Percentiles rank a stretch among this genome's conserved stretches.
Evolutionary conservation across 1,284 basidiomycete genomes (phyloP).

Genomic region (Filobasidium uniguttulatum): DNA sequence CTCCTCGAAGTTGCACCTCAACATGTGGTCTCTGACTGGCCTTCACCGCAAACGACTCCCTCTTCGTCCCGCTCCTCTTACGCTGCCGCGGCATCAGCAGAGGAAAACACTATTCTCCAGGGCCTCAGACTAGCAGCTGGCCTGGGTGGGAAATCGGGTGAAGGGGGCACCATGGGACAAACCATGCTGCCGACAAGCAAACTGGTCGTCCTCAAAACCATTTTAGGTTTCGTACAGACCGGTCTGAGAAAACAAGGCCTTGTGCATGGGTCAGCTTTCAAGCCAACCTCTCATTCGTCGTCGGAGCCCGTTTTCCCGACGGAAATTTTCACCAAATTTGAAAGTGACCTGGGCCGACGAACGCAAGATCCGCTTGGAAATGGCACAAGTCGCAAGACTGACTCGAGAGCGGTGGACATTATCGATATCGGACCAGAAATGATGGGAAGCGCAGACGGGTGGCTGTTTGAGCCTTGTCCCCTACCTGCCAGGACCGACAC

Average conservation of each 20-base stretch:
- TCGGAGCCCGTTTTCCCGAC: no score
- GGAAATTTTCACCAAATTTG: background rate
- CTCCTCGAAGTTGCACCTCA: constrained; percentile 60
- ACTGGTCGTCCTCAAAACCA: constrained; percentile 26
- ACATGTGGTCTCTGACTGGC: constrained; percentile 57
- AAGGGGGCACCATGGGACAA: constrained; percentile 24
- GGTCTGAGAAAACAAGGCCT: constrained; percentile 11
- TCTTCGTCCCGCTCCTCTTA: no score
- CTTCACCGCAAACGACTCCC: constrained; percentile 16
- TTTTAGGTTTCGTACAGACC: constrained; percentile 25
- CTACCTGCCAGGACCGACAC: no score
- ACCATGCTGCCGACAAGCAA: constrained; percentile 23
- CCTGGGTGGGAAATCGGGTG: constrained; percentile 30
- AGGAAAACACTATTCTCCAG: constrained; percentile 28
- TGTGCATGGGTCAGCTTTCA: no score
- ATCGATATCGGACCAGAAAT: background rate
- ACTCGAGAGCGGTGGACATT: background rate
- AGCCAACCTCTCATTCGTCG: no score
- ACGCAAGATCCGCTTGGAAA: constrained; percentile 2
- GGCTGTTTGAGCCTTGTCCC: constrained; percentile 2
- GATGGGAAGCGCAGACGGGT: constrained; percentile 12
- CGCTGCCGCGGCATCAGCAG: background rate
- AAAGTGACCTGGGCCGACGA: background rate
- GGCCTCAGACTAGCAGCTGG: constrained; percentile 32
- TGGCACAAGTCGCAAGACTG: background rate